Base-by-base conservation (phyloP, 495 filamentous ascomycete genomes). In the Penicillium canescens region DNA sequence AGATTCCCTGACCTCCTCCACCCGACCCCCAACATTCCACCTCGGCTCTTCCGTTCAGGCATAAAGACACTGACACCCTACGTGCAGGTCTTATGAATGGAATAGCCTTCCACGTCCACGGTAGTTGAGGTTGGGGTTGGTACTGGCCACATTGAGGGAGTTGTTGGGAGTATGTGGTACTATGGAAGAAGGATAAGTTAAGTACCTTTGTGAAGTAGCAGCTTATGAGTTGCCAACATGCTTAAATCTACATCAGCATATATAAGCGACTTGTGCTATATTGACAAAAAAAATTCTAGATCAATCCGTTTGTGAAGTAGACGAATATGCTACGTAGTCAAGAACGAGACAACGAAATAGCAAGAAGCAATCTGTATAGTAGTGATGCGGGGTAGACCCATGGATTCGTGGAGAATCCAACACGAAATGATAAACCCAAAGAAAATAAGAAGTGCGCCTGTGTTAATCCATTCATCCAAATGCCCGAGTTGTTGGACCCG, bases 31-130 rank as follows among this genome's bases (percentile, higher is more conserved):
- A 6, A 78, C 72, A 16, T 76, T 74, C 9, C 65, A 69, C 16
- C 65, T 82, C 7, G 28, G 28, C 28, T 31, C 8, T 31, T 65
- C 79, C 3, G 76, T 76, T 18, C 2, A 45, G 60, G n/a, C 59
- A 68, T 16, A 64, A 63, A 10, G 14, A 47, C 1, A 67, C 67
- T 1, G 79, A 83, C 46, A 75, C 78, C 0, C 76, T 79, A 56
- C 68, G 80, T 57, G 79, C 78, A 5, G 79, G 79, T 1, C 62
- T 83, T 4, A 47, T 83, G 35, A 82, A 82, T 44, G 79, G 80
- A 16, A 81, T 82, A 14, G 74, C 78, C 24, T 78, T 75, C 20
- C 78, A 82, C 46, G 76, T 82, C 10, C 78, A 81, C 50, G 79
- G 4, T 69, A 80, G 47, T 52, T 75, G 36, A 37, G 20, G 62